These are phyloP conservation scores for Malbranchea zuffiana DNA, from an alignment of 2,329 filamentous ascomycete species.

Conservation along the genomic window DNA sequence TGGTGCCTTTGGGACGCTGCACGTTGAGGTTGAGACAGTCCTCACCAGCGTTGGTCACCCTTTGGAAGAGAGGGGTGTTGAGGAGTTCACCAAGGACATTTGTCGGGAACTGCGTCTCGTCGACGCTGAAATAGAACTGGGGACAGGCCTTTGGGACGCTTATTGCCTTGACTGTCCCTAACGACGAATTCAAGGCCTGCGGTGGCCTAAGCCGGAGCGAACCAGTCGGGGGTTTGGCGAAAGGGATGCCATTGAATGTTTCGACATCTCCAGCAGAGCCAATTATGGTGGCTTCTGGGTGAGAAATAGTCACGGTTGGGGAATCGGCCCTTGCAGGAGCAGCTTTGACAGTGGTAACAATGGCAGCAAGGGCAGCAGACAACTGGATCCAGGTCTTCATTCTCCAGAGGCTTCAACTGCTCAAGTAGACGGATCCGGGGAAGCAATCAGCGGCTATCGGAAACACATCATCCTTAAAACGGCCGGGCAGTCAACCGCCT, in stretches of 20 bases:
- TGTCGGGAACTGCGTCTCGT: constrained; percentile 30
- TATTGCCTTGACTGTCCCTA: constrained; percentile 54
- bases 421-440: no score
- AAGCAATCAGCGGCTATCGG: no score
- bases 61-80: constrained; percentile 49
- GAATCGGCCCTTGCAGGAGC: no score
- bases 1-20: constrained; percentile 48
- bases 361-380: no score
- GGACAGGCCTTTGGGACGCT: constrained; percentile 54
- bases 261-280: constrained; percentile 46
- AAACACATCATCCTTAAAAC: no score
- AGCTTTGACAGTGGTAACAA: no score
- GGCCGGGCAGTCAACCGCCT: no score
- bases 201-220: constrained; percentile 59
- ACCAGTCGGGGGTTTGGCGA: constrained; percentile 57
- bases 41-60: constrained; percentile 45
- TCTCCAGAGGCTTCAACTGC: no score
- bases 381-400: no score
- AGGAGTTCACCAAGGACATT: constrained; percentile 42
- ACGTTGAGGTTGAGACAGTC: constrained; percentile 55
- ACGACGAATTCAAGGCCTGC: constrained; percentile 43
- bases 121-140: constrained; percentile 54
- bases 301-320: no score
- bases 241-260: constrained; percentile 64
- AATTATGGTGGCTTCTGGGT: constrained; percentile 44